phyloP scores from a whole-genome alignment of 164 flowering plant genomes.

The Tetracentron sinense region DNA sequence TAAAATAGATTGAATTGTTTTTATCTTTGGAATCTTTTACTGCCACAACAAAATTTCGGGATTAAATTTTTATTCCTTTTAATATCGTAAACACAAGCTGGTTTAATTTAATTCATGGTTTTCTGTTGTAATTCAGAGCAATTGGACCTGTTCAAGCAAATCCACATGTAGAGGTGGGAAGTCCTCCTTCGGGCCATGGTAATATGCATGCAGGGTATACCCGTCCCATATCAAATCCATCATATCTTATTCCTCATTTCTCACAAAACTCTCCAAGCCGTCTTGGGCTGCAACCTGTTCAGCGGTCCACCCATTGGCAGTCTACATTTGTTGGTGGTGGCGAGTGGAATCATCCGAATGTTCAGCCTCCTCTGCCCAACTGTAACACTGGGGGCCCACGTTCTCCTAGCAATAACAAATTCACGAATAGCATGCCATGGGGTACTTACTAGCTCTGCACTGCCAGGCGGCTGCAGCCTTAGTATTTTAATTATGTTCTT shows the following conservation, averaged over 20 bases:
- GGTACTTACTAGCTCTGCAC: conserved; percentile 37
- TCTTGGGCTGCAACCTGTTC: conserved; percentile 65
- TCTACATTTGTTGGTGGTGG: conserved; percentile 35
- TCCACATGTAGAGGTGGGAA: conserved; percentile 47
- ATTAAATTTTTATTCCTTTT: too few relatives aligned
- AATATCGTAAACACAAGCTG: too few relatives aligned
- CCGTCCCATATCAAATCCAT: conserved; percentile 43
- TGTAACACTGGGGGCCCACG: conserved; percentile 44
- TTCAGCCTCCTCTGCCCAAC: conserved; percentile 44
- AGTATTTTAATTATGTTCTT: not conserved
- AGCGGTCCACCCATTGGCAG: conserved; percentile 46
- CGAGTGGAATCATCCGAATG: conserved; percentile 54
- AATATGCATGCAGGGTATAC: conserved; percentile 41
- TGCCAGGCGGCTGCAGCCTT: not conserved
- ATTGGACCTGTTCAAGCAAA: conserved; percentile 55
- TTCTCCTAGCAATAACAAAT: conserved; percentile 54
- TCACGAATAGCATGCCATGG: conserved; percentile 53
- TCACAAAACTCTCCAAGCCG: conserved; percentile 73
- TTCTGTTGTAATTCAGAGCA: conserved; percentile 39
- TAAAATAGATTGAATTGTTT: too few relatives aligned
- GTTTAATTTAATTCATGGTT: not conserved
- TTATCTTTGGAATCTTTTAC: too few relatives aligned
- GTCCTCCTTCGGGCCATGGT: conserved; percentile 51
- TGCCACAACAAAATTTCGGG: too few relatives aligned
- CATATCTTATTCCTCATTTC: conserved; percentile 48